Evolutionary conservation across 1,284 basidiomycete species (phyloP), one percentile per base, ranked within the genome.

Genomic region (Malassezia obtusa): DNA sequence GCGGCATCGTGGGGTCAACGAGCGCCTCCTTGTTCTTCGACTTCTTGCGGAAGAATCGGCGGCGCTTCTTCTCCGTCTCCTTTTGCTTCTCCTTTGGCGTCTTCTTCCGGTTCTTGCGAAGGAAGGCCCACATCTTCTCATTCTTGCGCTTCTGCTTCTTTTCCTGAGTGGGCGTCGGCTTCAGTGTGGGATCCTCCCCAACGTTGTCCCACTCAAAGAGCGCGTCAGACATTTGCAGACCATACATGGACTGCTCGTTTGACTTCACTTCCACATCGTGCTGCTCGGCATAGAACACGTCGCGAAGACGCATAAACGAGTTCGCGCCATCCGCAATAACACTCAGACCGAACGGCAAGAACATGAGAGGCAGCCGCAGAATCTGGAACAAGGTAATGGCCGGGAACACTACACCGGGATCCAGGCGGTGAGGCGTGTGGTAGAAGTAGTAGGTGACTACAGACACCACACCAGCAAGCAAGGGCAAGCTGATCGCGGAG

Each of bases 391-490:
- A 59, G 1, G 70, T 71, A 14, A 73, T 61, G 7, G 70, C 61
- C 10, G 68, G 64, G 56, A 72, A 73, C 38, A 73, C 58, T 54
- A 82, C 73, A 1, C 82, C 80, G 31, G 80, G 77, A 66, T 85
- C 76, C 46, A 89, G 79, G 68, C 89, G 84, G 43, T 48, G n/a
- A 2, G 46, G 24, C 25, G 14, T 25, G 30, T 43, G 40, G 9
- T 25, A 25, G 11, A 81, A 75, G 1, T 82, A 81, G 74, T 91
- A 92, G 1, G 84, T 84, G 52, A 91, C 79, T 67, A 95, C 92
- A 0, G 88, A 82, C 26, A 94, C 66, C 17, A 95, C 86, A 10
- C 87, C 83, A 0, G 87, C 87, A 22, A 95, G 76, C 3, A 83
- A 80, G 0, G 89, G 89, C 58, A 89, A 76, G 36, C 82, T 81